Conservation (phyloP, 2,329 filamentous ascomycete genomes). For the Xylaria multiplex region DNA sequence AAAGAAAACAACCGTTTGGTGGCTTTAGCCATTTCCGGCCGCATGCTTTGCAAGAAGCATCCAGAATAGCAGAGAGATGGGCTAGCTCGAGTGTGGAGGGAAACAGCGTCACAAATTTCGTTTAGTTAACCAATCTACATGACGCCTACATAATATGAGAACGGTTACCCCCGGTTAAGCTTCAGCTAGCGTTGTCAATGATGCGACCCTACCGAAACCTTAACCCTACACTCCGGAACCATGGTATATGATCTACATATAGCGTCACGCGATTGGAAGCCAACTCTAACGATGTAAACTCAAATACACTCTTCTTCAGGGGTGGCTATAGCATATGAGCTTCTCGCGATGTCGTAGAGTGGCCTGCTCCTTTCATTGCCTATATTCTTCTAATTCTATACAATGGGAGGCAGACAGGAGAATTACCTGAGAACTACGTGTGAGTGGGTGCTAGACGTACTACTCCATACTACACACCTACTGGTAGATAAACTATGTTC, state of each 20-base stretch:
- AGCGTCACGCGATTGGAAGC: neutral
- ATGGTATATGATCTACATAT: neutral
- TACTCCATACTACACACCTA: neutral
- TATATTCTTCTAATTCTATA: neutral
- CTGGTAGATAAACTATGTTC: no score
- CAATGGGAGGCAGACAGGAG: neutral
- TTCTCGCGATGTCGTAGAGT: no score
- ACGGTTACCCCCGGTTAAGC: neutral
- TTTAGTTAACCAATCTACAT: constrained; percentile 4
- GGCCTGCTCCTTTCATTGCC: no score
- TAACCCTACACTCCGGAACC: constrained; percentile 1
- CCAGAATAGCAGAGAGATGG: neutral
- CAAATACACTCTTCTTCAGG: neutral
- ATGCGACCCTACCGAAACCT: constrained; percentile 4
- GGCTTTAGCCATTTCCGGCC: neutral
- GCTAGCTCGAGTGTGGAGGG: neutral
- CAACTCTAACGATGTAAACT: neutral
- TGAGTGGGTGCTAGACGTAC: neutral
- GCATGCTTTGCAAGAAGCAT: neutral
- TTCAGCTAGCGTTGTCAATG: constrained; percentile 14
- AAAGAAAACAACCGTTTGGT: no score
- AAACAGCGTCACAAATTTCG: constrained; percentile 2
- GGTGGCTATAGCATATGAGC: no score
- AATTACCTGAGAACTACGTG: neutral
- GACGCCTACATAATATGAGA: neutral